Percentiles rank a stretch among this genome's conserved stretches.
Conservation (phyloP, 2,329 filamentous ascomycete species). For the Botrytis galanthina region DNA sequence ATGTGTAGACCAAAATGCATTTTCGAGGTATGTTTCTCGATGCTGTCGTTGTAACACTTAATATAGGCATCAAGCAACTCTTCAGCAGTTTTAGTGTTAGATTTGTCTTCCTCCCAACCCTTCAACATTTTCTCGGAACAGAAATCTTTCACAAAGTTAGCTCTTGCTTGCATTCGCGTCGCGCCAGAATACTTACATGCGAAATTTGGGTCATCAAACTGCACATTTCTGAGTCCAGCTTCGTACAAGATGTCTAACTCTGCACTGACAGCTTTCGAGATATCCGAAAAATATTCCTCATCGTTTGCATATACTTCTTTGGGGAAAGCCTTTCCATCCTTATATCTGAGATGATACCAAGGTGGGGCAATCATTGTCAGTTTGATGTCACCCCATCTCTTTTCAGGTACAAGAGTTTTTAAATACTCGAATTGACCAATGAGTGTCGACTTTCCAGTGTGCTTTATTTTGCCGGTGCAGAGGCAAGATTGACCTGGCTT, state of each 20-base stretch:
- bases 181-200: conserved; percentile 43
- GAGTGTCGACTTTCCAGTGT: conserved; percentile 45
- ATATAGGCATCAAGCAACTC: conserved; percentile 75
- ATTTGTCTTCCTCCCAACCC: conserved; percentile 59
- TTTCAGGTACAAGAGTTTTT: conserved; percentile 56
- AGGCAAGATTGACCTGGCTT: conserved; percentile 48
- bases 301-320: conserved; percentile 51
- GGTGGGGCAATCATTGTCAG: conserved; percentile 66
- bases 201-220: conserved; percentile 57
- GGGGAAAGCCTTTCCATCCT: conserved; percentile 51
- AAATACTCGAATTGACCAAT: conserved; percentile 59
- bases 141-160: conserved; percentile 48
- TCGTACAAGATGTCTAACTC: conserved; percentile 54
- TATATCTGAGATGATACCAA: conserved; percentile 67
- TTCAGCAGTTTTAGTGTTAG: conserved; percentile 62
- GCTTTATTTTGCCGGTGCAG: conserved; percentile 49
- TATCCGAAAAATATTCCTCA: conserved; percentile 53
- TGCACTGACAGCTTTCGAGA: conserved; percentile 51
- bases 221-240: conserved; percentile 53
- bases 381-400: conserved; percentile 64
- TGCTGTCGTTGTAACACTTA: conserved; percentile 70
- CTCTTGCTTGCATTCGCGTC: conserved; percentile 20
- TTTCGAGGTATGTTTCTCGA: conserved; percentile 61
- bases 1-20: conserved; percentile 79
- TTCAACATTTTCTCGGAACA: conserved; percentile 69